These are phyloP conservation scores for Psilocybe tampanensis DNA, from an alignment of 768 basidiomycete species.

Conservation along the genomic window DNA sequence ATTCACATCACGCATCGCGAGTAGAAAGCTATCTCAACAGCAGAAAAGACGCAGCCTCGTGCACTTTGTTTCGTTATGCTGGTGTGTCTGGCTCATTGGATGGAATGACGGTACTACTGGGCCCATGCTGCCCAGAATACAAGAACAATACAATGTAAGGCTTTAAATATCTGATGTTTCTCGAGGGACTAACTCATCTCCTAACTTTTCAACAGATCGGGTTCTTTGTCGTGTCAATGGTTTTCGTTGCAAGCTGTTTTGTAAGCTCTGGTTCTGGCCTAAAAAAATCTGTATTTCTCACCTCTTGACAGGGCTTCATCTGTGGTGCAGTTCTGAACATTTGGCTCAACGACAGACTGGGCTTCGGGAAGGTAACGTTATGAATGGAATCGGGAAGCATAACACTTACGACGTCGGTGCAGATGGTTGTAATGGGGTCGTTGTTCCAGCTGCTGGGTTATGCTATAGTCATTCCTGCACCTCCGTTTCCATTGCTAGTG, in stretches of 20 bases:
- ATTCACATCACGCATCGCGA: background rate
- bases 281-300: background rate
- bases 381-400: background rate
- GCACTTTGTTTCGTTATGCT: slow-evolving; percentile 61
- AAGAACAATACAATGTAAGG: slow-evolving; percentile 51
- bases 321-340: slow-evolving; percentile 41
- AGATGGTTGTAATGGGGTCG: slow-evolving; percentile 39
- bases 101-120: slow-evolving; percentile 83
- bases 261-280: slow-evolving; percentile 1
- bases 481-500: slow-evolving; percentile 65
- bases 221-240: slow-evolving; percentile 22
- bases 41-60: slow-evolving; percentile 29
- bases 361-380: slow-evolving; percentile 41
- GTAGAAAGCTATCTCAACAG: slow-evolving; percentile 7
- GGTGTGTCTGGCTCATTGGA: slow-evolving; percentile 59
- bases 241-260: slow-evolving; percentile 24
- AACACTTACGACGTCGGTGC: background rate
- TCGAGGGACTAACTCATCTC: background rate
- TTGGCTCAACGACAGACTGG: slow-evolving; percentile 36
- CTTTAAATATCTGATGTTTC: background rate
- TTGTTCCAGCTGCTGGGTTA: slow-evolving; percentile 54
- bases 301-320: slow-evolving; percentile 37
- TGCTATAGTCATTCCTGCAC: slow-evolving; percentile 50
- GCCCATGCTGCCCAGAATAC: slow-evolving; percentile 74
- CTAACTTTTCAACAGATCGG: slow-evolving; percentile 17